Evolutionary conservation across 1,139 yeast genomes (phyloP).

Genomic region (Saccharomyces hybrid): DNA sequence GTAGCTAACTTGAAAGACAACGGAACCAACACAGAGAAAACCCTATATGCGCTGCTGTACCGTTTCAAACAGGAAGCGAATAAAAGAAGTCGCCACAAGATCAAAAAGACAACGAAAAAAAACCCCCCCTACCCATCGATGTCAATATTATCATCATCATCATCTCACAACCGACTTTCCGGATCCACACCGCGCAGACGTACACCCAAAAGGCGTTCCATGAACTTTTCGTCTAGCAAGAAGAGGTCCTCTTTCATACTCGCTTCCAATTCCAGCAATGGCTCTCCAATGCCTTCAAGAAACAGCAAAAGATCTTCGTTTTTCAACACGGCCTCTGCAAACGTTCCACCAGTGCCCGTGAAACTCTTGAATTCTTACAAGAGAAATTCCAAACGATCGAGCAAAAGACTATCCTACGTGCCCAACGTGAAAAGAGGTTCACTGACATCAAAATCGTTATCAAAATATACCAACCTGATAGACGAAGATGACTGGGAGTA

Average conservation of each 20-base stretch:
- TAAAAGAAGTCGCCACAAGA: conserved; percentile 21
- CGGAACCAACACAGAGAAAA: conserved; percentile 64
- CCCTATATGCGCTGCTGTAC: conserved; percentile 56
- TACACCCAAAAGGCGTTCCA: conserved; percentile 15
- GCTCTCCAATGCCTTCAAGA: conserved; percentile 28
- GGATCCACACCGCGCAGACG: neutral
- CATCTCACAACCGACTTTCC: neutral
- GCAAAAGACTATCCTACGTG: conserved; percentile 32
- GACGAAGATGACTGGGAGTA: conserved; percentile 53
- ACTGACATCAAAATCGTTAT: conserved; percentile 52
- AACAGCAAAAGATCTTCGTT: conserved; percentile 22
- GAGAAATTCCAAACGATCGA: conserved; percentile 25
- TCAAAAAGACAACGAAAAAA: conserved; percentile 9
- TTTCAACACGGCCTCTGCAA: conserved; percentile 2
- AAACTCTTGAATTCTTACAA: conserved; percentile 5
- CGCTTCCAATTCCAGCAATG: conserved; percentile 7
- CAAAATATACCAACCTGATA: conserved; percentile 64
- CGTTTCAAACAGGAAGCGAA: conserved; percentile 33
- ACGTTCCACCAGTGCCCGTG: conserved; percentile 2
- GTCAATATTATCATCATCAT: neutral
- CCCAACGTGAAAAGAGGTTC: conserved; percentile 55
- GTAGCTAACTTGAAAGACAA: conserved; percentile 44
- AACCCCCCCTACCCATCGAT: too few relatives aligned
- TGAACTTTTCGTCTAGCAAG: conserved; percentile 9
- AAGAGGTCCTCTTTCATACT: neutral